Percentiles rank a stretch among this genome's conserved stretches.
phyloP scores from a whole-genome alignment of 1,284 basidiomycete species.

The Papiliotrema fonsecae region DNA sequence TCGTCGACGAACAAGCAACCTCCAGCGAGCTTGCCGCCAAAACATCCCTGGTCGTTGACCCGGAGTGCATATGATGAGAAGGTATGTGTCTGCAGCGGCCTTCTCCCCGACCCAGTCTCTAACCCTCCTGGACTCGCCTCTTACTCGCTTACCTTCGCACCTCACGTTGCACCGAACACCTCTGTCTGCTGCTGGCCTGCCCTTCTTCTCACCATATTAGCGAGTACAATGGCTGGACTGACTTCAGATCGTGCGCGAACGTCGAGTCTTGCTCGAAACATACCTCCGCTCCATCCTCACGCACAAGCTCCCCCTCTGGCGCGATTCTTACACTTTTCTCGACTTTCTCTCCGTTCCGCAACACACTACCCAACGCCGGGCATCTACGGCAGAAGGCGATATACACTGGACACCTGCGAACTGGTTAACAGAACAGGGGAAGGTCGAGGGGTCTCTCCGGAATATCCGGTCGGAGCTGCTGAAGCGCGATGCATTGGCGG shows the following conservation, averaged over 20 bases:
- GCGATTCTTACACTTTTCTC: slow-evolving; percentile 70
- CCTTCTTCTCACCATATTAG: no score
- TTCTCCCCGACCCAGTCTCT: not conserved
- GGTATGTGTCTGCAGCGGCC: slow-evolving; percentile 22
- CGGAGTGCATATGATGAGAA: slow-evolving; percentile 43
- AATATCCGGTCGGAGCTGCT: slow-evolving; percentile 77
- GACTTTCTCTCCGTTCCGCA: slow-evolving; percentile 78
- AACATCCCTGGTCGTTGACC: slow-evolving; percentile 63
- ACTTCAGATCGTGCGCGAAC: slow-evolving; percentile 61
- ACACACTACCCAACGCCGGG: slow-evolving; percentile 7
- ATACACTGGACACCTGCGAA: slow-evolving; percentile 50
- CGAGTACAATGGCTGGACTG: not conserved
- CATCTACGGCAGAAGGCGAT: slow-evolving; percentile 7
- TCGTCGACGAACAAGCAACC: slow-evolving; percentile 66
- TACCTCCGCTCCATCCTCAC: slow-evolving; percentile 82
- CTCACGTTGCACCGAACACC: no score
- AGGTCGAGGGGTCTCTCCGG: slow-evolving; percentile 67
- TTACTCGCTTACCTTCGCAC: no score
- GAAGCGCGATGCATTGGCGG: slow-evolving; percentile 74
- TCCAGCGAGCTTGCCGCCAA: slow-evolving; percentile 72
- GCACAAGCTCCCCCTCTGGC: slow-evolving; percentile 74
- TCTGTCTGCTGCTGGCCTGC: not conserved
- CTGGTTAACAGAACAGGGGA: slow-evolving; percentile 82
- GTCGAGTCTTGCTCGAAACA: slow-evolving; percentile 68
- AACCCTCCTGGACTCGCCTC: slow-evolving; percentile 2